Evolutionary conservation across 805 yeast species (phyloP).

Genomic region (Saccharomycopsis schoenii): DNA sequence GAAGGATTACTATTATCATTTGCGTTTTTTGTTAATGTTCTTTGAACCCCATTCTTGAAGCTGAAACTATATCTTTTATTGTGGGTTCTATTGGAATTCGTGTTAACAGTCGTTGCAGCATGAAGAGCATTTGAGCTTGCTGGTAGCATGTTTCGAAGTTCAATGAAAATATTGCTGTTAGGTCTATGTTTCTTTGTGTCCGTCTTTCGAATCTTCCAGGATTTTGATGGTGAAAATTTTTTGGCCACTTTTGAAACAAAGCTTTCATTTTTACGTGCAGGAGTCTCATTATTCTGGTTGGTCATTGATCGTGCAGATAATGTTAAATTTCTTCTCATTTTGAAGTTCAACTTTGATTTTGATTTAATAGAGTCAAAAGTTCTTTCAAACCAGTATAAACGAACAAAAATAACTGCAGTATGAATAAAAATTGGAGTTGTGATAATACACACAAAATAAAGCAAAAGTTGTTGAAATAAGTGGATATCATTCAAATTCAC

Average conservation of each 20-base stretch:
- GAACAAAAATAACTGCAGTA: constrained; percentile 60
- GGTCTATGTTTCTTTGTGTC: neutral
- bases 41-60: constrained; percentile 10
- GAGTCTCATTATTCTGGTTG: neutral
- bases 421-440: constrained; percentile 89
- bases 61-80: neutral
- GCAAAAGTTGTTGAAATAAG: constrained; percentile 70
- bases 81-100: neutral
- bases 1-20: constrained; percentile 22
- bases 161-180: neutral
- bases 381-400: constrained; percentile 85
- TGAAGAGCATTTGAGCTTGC: neutral
- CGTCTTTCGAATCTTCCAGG: constrained; percentile 10
- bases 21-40: constrained; percentile 25
- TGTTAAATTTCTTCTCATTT: constrained; percentile 74
- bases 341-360: constrained; percentile 66
- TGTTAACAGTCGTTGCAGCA: neutral
- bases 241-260: neutral
- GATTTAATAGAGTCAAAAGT: constrained; percentile 74
- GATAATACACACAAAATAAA: constrained; percentile 52
- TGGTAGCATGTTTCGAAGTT: neutral
- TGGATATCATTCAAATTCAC: constrained; percentile 53
- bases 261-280: neutral
- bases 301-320: constrained; percentile 40
- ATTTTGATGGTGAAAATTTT: neutral